Conservation (phyloP, 345 rosid genomes). For the Lepidium sativum region DNA sequence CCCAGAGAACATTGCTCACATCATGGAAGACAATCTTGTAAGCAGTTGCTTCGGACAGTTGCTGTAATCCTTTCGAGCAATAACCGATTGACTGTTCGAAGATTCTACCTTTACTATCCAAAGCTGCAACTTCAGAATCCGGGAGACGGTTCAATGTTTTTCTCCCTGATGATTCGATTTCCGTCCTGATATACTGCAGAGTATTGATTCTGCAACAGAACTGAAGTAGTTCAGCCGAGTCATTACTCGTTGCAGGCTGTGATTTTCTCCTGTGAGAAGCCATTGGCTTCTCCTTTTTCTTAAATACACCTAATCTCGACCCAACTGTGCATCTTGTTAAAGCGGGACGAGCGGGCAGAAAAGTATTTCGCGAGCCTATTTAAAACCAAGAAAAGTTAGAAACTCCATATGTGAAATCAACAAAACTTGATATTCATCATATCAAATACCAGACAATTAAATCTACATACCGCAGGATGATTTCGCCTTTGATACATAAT, state of each 20-base stretch:
- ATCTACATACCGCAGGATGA: slow-evolving; percentile 77
- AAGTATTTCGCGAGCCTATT: slow-evolving; percentile 61
- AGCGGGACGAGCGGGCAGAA: slow-evolving; percentile 67
- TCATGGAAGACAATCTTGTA: slow-evolving; percentile 81
- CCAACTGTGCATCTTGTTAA: slow-evolving; percentile 72
- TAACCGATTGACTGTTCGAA: slow-evolving; percentile 64
- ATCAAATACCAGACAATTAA: neutral
- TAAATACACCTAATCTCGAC: slow-evolving; percentile 65
- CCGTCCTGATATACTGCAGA: slow-evolving; percentile 55
- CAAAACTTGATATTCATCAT: neutral
- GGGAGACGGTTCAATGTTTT: slow-evolving; percentile 49
- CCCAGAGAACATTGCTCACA: slow-evolving; percentile 71
- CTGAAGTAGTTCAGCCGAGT: slow-evolving; percentile 54
- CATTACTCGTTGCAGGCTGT: slow-evolving; percentile 44
- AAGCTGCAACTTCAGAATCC: slow-evolving; percentile 48
- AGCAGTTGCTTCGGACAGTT: slow-evolving; percentile 65
- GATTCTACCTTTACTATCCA: slow-evolving; percentile 41
- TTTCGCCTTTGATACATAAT: slow-evolving; percentile 66
- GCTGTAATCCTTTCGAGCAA: slow-evolving; percentile 74
- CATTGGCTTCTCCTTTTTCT: slow-evolving; percentile 57
- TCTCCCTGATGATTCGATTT: slow-evolving; percentile 54
- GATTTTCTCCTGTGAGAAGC: slow-evolving; percentile 41
- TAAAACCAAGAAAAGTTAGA: neutral
- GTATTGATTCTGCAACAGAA: slow-evolving; percentile 75
- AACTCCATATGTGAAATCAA: neutral